A percentile compares a stretch with the other conserved stretches of the same genome.
Conservation (phyloP, 306 rosid species). For the Malus sieversii region DNA sequence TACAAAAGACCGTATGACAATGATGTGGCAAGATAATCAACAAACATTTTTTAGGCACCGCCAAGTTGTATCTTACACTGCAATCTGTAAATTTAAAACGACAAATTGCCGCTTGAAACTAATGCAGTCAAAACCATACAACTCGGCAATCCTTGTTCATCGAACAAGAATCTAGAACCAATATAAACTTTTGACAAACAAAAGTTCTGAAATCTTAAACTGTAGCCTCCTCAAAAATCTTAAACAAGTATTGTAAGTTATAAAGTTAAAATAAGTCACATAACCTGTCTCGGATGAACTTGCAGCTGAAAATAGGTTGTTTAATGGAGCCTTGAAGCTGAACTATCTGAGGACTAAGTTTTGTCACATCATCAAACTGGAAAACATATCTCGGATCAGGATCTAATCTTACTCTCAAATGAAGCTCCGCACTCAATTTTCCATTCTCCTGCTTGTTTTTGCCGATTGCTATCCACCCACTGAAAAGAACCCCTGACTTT, state of each 20-base stretch:
- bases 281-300: conserved; percentile 87
- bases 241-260: not conserved
- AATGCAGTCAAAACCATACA: not conserved
- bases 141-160: not conserved
- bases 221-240: not conserved
- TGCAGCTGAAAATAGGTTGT: conserved; percentile 92
- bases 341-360: conserved; percentile 75
- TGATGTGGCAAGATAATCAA: not conserved
- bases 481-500: conserved; percentile 63
- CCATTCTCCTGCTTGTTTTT: conserved; percentile 60
- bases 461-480: conserved; percentile 80
- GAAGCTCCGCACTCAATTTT: conserved; percentile 65
- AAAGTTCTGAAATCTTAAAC: not conserved
- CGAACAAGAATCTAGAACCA: not conserved
- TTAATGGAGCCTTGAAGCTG: conserved; percentile 79
- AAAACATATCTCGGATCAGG: conserved; percentile 93
- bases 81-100: not conserved
- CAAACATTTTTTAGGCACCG: not conserved
- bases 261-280: conserved; percentile 13
- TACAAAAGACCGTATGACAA: not conserved
- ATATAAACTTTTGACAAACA: too few species aligned
- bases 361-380: conserved; percentile 69
- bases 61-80: not conserved
- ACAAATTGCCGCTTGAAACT: not conserved
- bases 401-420: conserved; percentile 73